Evolutionary conservation across 2,329 filamentous ascomycete species (phyloP).

Genomic region (Pseudonectria foliicola): DNA sequence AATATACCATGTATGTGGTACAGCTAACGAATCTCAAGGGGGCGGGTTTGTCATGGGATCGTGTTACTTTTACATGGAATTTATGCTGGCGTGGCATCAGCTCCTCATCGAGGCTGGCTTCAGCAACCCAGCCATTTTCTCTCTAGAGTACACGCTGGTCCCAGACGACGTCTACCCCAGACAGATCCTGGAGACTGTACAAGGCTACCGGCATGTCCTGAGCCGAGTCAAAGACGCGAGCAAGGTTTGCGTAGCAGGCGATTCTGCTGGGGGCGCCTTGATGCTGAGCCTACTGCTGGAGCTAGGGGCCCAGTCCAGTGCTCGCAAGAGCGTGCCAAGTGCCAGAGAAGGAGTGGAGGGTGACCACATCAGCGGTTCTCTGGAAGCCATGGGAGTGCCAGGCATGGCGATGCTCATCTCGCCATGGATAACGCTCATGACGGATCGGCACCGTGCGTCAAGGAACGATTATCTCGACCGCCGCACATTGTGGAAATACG

Average conservation of each 20-base stretch:
- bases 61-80: conserved; percentile 77
- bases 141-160: conserved; percentile 73
- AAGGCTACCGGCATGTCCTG: conserved; percentile 65
- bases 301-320: conserved; percentile 37
- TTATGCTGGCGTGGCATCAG: conserved; percentile 64
- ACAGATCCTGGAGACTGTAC: conserved; percentile 62
- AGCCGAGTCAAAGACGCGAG: conserved; percentile 49
- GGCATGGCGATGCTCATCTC: conserved; percentile 66
- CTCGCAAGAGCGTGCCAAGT: not conserved
- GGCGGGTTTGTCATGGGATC: conserved; percentile 83
- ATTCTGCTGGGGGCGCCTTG: conserved; percentile 72
- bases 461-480: conserved; percentile 68
- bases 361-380: conserved; percentile 6
- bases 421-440: conserved; percentile 72
- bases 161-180: conserved; percentile 66
- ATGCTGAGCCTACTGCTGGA: conserved; percentile 66
- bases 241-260: conserved; percentile 64
- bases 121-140: conserved; percentile 69
- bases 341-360: conserved; percentile 8
- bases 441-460: conserved; percentile 59
- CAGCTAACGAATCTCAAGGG: conserved; percentile 37
- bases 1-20: not conserved
- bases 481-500: conserved; percentile 60
- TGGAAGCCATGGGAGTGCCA: conserved; percentile 24
- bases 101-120: conserved; percentile 60